These are phyloP conservation scores for Aspergillus ustus DNA, from an alignment of 2,329 filamentous ascomycete species.

Conservation along the genomic window DNA sequence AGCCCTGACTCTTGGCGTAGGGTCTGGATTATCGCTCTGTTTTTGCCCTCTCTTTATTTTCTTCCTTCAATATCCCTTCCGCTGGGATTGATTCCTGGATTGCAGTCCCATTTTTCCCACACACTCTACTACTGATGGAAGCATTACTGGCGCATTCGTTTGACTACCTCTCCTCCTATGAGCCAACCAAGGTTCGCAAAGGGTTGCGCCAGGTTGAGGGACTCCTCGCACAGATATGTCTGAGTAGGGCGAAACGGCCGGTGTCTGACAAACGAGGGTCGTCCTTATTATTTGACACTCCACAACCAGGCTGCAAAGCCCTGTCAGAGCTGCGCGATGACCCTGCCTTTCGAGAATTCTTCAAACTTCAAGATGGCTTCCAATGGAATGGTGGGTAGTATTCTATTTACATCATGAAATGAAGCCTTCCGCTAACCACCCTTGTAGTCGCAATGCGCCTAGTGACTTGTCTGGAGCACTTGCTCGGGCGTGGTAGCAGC, in stretches of 20 bases:
- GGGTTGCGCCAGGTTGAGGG: constrained; percentile 93
- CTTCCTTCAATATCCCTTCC: constrained; percentile 6
- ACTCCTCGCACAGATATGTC: constrained; percentile 90
- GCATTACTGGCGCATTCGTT: constrained; percentile 89
- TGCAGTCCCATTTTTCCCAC: neutral
- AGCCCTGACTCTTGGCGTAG: constrained; percentile 15
- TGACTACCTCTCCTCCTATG: constrained; percentile 93
- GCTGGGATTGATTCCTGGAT: constrained; percentile 6
- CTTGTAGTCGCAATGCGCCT: constrained; percentile 75
- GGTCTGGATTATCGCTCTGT: constrained; percentile 16
- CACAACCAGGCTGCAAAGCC: constrained; percentile 60
- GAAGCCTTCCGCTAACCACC: neutral
- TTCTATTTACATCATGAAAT: neutral
- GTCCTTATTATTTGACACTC: constrained; percentile 43
- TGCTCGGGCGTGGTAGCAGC: constrained; percentile 80
- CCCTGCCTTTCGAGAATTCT: constrained; percentile 92
- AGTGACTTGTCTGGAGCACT: constrained; percentile 80
- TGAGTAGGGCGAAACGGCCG: constrained; percentile 59
- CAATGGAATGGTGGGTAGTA: constrained; percentile 78
- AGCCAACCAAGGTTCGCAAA: constrained; percentile 87
- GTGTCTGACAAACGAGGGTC: constrained; percentile 49
- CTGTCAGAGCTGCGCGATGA: constrained; percentile 76
- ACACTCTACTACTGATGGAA: constrained; percentile 68
- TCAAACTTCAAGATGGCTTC: constrained; percentile 94
- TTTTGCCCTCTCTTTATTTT: constrained; percentile 13